Evolutionary conservation across 306 rosid genomes (phyloP), one percentile per base, ranked within the genome.

Genomic region (Quercus bicolor): DNA sequence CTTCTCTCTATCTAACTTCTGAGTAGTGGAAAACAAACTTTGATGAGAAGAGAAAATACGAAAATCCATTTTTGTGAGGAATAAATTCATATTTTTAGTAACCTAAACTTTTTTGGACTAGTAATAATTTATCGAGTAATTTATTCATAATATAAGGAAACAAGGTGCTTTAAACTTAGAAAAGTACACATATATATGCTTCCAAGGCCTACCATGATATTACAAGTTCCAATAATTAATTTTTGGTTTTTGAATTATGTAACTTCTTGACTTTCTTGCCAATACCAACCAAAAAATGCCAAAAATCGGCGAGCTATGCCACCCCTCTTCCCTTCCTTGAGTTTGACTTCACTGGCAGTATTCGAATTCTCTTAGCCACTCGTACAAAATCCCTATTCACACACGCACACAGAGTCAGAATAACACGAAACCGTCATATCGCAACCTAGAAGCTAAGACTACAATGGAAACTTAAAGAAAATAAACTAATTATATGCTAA

Each of bases 311-410:
- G 6, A 74, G 6, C 54, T 74, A 76, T 74, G 70, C 84, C 14
- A 56, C 84, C 78, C 73, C 73, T 76, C 84, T 75, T 68, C 84
- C 88, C 79, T 79, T 89, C 81, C 84, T 89, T 77, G 92, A 78
- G 72, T 84, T 89, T 76, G 77, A 85, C 80, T 91, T 91, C 4
- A 83, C 79, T 4, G 97, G 97, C 52, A 94, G 75, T 76, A 94
- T 89, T 75, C 97, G 82, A 80, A 94, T 91, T 84, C 98, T 90
- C 88, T 87, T 91, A 14, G 96, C 97, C 78, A 94, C 96, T 24
- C 96, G 94, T 71, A 91, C 89, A 56, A 94, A 94, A 84, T 91
- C 96, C 86, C 97, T 94, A 75, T 76, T 73, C 6, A 43, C 75
- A 80, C 77, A 59, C 26, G 34, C 11, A 73, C 26, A 83, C 0